Evolutionary conservation across 2,329 filamentous ascomycete genomes (phyloP).

Genomic region (Purpureocillium takamizusanense): DNA sequence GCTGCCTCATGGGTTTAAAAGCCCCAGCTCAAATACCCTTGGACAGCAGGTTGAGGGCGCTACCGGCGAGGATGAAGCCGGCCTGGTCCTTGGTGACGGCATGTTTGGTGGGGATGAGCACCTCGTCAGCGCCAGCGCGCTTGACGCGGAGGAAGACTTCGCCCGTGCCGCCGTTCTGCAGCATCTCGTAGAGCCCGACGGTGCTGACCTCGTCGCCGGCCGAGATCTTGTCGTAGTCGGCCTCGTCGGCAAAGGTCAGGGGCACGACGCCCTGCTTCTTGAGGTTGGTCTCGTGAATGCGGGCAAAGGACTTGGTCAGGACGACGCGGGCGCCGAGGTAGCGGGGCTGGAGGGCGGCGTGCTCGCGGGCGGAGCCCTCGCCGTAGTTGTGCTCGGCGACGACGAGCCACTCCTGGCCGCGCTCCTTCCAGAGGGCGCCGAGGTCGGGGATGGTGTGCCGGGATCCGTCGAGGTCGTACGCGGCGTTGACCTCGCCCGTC

Average conservation of each 20-base stretch:
- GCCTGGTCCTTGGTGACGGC: constrained; percentile 86
- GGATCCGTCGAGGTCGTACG: constrained; percentile 76
- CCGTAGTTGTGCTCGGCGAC: constrained; percentile 98
- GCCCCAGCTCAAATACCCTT: constrained; percentile 28
- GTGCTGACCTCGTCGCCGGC: constrained; percentile 80
- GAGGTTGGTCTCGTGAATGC: constrained; percentile 91
- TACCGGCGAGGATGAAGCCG: constrained; percentile 85
- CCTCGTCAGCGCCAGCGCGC: constrained; percentile 50
- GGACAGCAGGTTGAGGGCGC: constrained; percentile 83
- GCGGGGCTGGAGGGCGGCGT: constrained; percentile 83
- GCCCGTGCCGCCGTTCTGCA: constrained; percentile 69
- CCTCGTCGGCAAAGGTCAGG: constrained; percentile 79
- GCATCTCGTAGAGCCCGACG: constrained; percentile 73
- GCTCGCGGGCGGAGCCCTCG: constrained; percentile 80
- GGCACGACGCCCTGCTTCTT: constrained; percentile 98
- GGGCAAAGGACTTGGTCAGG: constrained; percentile 77
- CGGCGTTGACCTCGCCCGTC: constrained; percentile 85
- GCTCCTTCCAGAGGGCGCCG: constrained; percentile 70
- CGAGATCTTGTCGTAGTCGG: constrained; percentile 75
- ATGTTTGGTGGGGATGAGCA: constrained; percentile 72
- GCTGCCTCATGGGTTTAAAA: too few species aligned
- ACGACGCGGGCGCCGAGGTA: constrained; percentile 82
- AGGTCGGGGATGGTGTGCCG: constrained; percentile 78
- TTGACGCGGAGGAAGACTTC: constrained; percentile 63
- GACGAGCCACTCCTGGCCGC: constrained; percentile 76